Evolutionary conservation across 192 early-diverging fungal genomes (phyloP).

Genomic region (Backusella mclennaniae): DNA sequence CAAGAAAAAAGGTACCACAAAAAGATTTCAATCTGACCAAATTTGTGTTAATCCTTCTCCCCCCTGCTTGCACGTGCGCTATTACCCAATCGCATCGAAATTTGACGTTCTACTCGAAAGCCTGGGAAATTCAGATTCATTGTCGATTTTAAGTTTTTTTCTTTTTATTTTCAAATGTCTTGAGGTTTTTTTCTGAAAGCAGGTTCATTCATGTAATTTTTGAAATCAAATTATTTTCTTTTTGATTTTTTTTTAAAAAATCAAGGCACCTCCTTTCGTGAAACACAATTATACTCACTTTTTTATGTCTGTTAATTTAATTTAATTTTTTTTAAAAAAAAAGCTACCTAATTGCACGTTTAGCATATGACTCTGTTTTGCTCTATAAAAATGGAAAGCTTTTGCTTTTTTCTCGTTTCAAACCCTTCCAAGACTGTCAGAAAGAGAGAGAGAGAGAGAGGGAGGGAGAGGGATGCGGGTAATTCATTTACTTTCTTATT

Average conservation of each 20-base stretch:
- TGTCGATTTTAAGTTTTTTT: neutral
- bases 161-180: neutral
- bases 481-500: neutral
- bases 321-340: neutral
- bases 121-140: conserved; percentile 5
- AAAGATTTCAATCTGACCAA: neutral
- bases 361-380: neutral
- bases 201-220: too few relatives aligned
- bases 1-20: neutral
- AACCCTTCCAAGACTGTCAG: neutral
- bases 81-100: neutral
- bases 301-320: neutral
- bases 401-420: neutral
- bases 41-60: neutral
- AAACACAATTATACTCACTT: neutral
- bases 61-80: neutral
- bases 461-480: neutral
- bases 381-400: too few relatives aligned
- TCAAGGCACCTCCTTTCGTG: neutral
- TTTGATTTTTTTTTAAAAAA: too few relatives aligned
- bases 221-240: too few relatives aligned
- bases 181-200: too few relatives aligned
- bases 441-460: neutral
- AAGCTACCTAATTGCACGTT: neutral
- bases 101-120: neutral